phyloP scores from a whole-genome alignment of 1,284 basidiomycete genomes.

The Microbotryomycetes sp. region DNA sequence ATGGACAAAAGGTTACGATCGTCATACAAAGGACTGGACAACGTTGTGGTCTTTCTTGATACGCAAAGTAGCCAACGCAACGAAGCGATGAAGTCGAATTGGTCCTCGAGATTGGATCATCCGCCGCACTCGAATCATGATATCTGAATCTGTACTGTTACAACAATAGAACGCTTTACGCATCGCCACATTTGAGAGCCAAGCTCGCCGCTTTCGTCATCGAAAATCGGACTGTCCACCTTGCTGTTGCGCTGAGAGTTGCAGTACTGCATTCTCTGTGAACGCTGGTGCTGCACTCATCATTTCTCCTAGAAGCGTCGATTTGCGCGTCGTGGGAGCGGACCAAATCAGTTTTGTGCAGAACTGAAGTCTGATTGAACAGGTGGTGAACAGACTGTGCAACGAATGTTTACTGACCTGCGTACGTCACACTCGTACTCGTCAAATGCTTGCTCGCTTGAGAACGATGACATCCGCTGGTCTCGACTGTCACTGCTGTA shows the following conservation, averaged over 20 bases:
- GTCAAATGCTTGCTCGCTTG: not conserved
- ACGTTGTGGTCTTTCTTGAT: slow-evolving; percentile 3
- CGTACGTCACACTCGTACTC: not conserved
- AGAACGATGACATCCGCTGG: not conserved
- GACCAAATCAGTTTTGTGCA: too few relatives aligned
- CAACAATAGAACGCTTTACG: not conserved
- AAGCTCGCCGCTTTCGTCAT: too few relatives aligned
- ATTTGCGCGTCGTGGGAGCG: not conserved
- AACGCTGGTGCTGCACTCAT: not conserved
- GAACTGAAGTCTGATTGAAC: too few relatives aligned
- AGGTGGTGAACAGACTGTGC: too few relatives aligned
- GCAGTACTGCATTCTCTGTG: not conserved
- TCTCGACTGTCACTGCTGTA: slow-evolving; percentile 15
- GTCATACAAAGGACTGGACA: not conserved
- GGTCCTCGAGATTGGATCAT: too few relatives aligned
- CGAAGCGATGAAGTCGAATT: too few relatives aligned
- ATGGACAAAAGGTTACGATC: slow-evolving; percentile 5
- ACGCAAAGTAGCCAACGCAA: not conserved
- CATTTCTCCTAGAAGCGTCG: not conserved
- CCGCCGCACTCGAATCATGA: too few relatives aligned
- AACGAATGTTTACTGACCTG: not conserved
- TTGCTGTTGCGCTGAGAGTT: not conserved
- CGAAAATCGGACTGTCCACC: too few relatives aligned
- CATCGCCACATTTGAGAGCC: too few relatives aligned
- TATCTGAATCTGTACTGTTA: too few relatives aligned